Percentiles rank a stretch among this genome's conserved stretches.
These are phyloP conservation scores for Aspergillus sp. DNA, from an alignment of 2,329 filamentous ascomycete species.

Conservation along the genomic window DNA sequence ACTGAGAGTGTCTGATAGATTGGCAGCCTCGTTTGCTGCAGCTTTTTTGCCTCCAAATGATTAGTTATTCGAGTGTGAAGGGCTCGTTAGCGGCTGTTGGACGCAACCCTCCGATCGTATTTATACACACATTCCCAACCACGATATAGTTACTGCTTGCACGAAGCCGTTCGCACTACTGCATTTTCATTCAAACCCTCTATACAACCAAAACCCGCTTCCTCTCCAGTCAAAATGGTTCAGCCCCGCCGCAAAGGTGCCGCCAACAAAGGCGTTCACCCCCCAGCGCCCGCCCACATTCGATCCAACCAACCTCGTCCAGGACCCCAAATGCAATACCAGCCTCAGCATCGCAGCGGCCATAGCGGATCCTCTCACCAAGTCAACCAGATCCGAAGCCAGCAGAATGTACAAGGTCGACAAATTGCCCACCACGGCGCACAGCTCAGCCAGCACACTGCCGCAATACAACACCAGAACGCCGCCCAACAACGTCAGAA, in stretches of 20 bases:
- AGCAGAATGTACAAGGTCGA: background rate
- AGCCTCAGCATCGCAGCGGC: background rate
- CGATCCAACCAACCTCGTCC: background rate
- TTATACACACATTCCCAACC: background rate
- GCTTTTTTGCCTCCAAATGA: too few relatives aligned
- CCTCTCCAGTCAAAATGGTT: background rate
- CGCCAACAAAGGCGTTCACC: background rate
- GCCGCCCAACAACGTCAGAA: background rate
- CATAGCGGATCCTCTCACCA: background rate
- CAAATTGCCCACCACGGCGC: conserved; percentile 1
- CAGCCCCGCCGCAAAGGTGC: background rate
- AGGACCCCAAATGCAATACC: conserved; percentile 1
- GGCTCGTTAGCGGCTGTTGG: background rate
- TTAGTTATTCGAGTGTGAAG: too few relatives aligned
- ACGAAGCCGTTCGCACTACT: too few relatives aligned
- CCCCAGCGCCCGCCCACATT: background rate
- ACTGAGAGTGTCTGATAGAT: too few relatives aligned
- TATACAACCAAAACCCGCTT: too few relatives aligned
- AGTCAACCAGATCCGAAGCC: background rate
- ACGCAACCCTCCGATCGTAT: too few relatives aligned
- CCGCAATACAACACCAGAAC: background rate
- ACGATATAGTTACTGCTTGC: background rate
- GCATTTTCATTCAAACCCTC: too few relatives aligned
- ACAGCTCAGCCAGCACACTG: background rate
- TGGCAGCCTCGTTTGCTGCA: too few relatives aligned